Percentiles rank a stretch among this genome's conserved stretches.
These are phyloP conservation scores for Trichoderma breve DNA, from an alignment of 2,329 filamentous ascomycete genomes.

Conservation along the genomic window DNA sequence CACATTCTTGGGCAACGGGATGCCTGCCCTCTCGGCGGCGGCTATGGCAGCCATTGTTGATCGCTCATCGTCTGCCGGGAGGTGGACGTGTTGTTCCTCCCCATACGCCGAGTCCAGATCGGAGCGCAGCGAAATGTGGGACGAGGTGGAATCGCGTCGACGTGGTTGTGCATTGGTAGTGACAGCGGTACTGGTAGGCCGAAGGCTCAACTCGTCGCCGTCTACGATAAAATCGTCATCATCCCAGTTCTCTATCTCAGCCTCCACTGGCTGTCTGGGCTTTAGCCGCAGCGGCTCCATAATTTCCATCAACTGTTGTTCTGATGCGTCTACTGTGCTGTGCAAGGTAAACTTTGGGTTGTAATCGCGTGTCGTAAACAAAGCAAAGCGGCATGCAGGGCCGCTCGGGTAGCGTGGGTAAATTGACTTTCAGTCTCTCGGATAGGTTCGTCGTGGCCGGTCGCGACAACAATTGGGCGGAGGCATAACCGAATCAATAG, in stretches of 20 bases:
- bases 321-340: background rate
- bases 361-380: slow-evolving; percentile 19
- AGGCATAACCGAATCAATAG: slow-evolving; percentile 26
- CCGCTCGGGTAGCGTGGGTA: slow-evolving; percentile 16
- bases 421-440: slow-evolving; percentile 8
- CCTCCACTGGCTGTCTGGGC: slow-evolving; percentile 53
- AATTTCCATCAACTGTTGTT: slow-evolving; percentile 19
- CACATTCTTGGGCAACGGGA: slow-evolving; percentile 83
- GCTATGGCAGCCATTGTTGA: slow-evolving; percentile 83
- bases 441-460: slow-evolving; percentile 18
- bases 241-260: slow-evolving; percentile 73
- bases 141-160: slow-evolving; percentile 76
- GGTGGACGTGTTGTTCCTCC: slow-evolving; percentile 82
- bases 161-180: slow-evolving; percentile 36
- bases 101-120: slow-evolving; percentile 73
- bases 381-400: slow-evolving; percentile 12
- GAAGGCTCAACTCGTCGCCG: slow-evolving; percentile 61
- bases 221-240: slow-evolving; percentile 73
- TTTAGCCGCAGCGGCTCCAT: slow-evolving; percentile 59
- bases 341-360: background rate
- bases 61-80: slow-evolving; percentile 80
- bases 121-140: slow-evolving; percentile 76
- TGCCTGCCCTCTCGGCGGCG: slow-evolving; percentile 82
- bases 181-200: slow-evolving; percentile 45
- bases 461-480: slow-evolving; percentile 23